Base-by-base conservation (phyloP, 2,329 filamentous ascomycete genomes). In the Tolypocladium guangdongense region DNA sequence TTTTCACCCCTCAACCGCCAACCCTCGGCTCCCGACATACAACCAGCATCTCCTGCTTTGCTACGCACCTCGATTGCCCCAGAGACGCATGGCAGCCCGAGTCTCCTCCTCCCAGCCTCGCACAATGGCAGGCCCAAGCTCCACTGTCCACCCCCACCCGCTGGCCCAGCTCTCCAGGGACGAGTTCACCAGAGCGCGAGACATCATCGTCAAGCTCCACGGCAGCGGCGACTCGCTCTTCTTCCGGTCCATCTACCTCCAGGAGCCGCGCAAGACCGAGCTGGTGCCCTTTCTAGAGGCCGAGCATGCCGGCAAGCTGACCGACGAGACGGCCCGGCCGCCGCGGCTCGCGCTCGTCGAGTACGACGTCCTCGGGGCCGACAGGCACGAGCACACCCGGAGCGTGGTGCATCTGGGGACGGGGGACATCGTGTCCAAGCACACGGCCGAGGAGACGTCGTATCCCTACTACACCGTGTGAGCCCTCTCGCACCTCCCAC, bases 161-260 rank as follows among this genome's bases (percentile, higher is more conserved):
- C 71, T 82, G 43, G 70, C 74, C 36, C 75, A 72, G 45, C 71
- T 83, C 47, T 73, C 68, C 18, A 58, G 69, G 30, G 69, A 72
- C n/a, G 80, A 83, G 65, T 77, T 78, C 41, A 63, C 66, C 52
- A 60, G 59, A 18, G 77, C 78, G 45, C 71, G 77, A 18, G 74
- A 79, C 51, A 55, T 64, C 57, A 64, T 78, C 36, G 59, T 78
- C 38, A 68, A 69, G 37, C 54, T 58, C 10, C 58, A 67, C 20
- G 57, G 55, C 18, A 2, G 60, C 18, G 55, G 57, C 5, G 55
- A 55, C 3, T 51, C 60, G 14, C 56, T 72, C 27, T 68, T 63
- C 56, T 73, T 72, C 72, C 86, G 87, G 62, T 74, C 78, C 50
- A 79, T 88, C 38, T 84, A 78, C 49, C 71, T 86, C 7, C 71